These are phyloP conservation scores for Durotheca rogersii DNA, from an alignment of 495 filamentous ascomycete species.

Conservation along the genomic window DNA sequence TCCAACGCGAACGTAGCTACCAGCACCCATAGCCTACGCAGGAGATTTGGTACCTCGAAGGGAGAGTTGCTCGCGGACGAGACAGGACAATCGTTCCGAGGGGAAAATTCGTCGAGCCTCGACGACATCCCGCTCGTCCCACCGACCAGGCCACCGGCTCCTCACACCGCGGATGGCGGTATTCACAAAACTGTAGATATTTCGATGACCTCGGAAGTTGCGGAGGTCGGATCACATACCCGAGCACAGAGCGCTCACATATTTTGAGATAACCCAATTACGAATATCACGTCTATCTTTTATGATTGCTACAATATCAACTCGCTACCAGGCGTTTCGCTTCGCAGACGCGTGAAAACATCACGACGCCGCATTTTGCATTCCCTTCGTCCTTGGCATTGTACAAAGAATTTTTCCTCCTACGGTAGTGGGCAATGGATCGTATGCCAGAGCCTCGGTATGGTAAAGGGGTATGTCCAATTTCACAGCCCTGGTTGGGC, in stretches of 20 bases:
- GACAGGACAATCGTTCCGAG: conserved; percentile 7
- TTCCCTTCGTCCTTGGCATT: not conserved
- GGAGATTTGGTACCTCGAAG: conserved; percentile 10
- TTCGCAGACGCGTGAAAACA: not conserved
- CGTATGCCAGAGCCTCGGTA: too few relatives aligned
- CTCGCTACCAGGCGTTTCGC: not conserved
- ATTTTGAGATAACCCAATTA: conserved; percentile 11
- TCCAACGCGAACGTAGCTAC: conserved; percentile 8
- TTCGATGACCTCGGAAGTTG: conserved; percentile 14
- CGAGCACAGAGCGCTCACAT: not conserved
- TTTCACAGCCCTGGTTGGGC: too few relatives aligned
- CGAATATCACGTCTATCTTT: not conserved
- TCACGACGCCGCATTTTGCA: not conserved
- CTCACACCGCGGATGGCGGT: not conserved
- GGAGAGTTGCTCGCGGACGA: conserved; percentile 14
- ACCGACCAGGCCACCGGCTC: conserved; percentile 1
- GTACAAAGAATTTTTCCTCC: not conserved
- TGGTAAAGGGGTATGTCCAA: too few relatives aligned
- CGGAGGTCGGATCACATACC: not conserved
- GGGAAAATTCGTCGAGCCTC: conserved; percentile 25
- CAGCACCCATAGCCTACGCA: conserved; percentile 18
- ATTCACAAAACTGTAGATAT: conserved; percentile 23
- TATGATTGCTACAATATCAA: not conserved
- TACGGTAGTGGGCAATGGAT: not conserved
- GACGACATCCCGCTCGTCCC: conserved; percentile 28